Evolutionary conservation across 1,284 basidiomycete species (phyloP).

Genomic region (Ceratobasidium theobromae): DNA sequence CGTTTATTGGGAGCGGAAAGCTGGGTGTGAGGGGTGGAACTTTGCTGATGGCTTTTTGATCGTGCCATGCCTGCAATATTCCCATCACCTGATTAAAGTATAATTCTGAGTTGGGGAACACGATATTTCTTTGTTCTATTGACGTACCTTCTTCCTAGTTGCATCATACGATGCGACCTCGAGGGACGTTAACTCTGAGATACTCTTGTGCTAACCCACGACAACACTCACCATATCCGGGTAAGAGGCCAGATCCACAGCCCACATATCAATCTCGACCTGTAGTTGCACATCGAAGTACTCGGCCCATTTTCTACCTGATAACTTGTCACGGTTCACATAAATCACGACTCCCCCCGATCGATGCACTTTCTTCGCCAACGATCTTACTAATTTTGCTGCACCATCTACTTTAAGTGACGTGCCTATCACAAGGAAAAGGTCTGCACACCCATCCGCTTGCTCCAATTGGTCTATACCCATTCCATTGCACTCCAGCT

Average conservation of each 20-base stretch:
- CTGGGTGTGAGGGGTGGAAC: no score
- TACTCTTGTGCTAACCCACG: no score
- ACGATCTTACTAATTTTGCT: neutral
- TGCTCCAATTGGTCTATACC: neutral
- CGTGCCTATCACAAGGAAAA: conserved; percentile 10
- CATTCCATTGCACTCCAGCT: neutral
- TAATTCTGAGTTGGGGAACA: no score
- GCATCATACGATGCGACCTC: no score
- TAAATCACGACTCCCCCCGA: neutral
- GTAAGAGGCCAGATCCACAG: neutral
- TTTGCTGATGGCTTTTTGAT: no score
- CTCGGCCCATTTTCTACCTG: neutral
- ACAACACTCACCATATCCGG: neutral
- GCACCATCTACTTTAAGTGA: neutral
- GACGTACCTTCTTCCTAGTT: no score
- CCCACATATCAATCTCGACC: conserved; percentile 2
- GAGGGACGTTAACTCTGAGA: neutral
- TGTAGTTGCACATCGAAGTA: neutral
- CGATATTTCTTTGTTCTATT: no score
- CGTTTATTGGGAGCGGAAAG: no score
- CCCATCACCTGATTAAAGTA: no score
- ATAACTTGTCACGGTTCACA: neutral
- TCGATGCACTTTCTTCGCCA: neutral
- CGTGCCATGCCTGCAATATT: no score
- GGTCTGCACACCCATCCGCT: neutral